Conservation (phyloP, 2,329 filamentous ascomycete species). For the Pseudogymnoascus pannorum region DNA sequence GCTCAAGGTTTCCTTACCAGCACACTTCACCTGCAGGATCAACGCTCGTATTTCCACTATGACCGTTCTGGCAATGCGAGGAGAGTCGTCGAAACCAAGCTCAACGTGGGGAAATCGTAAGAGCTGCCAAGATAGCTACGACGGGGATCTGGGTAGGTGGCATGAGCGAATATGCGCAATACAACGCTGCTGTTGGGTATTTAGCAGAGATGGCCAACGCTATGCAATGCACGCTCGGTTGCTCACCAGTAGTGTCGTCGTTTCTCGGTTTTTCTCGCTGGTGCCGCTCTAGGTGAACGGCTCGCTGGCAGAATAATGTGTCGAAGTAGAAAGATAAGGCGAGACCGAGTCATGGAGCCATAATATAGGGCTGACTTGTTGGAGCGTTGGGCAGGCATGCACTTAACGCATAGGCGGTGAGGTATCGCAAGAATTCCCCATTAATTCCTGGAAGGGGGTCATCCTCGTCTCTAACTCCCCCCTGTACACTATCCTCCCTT, state of each 20-base stretch:
- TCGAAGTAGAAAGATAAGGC: not conserved
- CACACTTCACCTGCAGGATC: not conserved
- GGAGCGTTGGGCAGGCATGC: not conserved
- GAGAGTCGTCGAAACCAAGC: not conserved
- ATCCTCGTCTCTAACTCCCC: not conserved
- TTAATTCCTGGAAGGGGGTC: not conserved
- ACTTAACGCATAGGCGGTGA: not conserved
- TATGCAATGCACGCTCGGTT: not conserved
- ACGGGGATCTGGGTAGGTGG: not conserved
- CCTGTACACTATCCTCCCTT: not conserved
- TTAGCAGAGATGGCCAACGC: not conserved
- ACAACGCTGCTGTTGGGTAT: not conserved
- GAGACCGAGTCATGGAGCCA: not conserved
- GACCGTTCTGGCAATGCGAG: not conserved
- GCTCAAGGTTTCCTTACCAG: not conserved
- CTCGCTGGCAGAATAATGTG: not conserved
- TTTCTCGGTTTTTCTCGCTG: not conserved
- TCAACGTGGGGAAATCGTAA: not conserved
- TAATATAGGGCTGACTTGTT: not conserved
- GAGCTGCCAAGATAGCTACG: not conserved
- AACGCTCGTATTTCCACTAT: not conserved
- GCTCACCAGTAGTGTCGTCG: not conserved
- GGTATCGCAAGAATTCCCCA: not conserved
- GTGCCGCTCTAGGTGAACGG: not conserved
- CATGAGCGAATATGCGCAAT: not conserved